Percentiles rank a stretch among this genome's conserved stretches.
These are phyloP conservation scores for Globisporangium okanoganense DNA, from an alignment of 352 stramenopile species.

Conservation along the genomic window DNA sequence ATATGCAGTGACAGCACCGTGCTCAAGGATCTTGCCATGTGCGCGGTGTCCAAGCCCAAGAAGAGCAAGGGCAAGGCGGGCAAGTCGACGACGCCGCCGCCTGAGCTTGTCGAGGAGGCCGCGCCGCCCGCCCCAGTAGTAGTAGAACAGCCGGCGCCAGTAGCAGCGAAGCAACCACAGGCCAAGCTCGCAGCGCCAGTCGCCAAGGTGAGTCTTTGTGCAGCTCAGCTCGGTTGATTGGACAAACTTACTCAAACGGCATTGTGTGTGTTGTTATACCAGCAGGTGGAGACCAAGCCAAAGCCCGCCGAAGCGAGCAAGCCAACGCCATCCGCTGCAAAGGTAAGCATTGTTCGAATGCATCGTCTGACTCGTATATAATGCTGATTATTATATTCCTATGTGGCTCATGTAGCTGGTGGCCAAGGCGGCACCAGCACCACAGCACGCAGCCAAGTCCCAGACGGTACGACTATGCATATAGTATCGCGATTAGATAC, in stretches of 20 bases:
- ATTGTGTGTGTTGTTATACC: neutral
- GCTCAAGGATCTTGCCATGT: constrained; percentile 76
- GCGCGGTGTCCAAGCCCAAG: constrained; percentile 52
- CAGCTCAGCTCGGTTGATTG: neutral
- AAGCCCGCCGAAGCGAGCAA: constrained; percentile 1
- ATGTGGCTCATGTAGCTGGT: neutral
- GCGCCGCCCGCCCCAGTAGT: constrained; percentile 15
- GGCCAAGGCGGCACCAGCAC: neutral
- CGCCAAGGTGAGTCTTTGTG: neutral
- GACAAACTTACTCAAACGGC: neutral
- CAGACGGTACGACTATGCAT: neutral
- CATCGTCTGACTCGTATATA: neutral
- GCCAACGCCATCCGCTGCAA: neutral
- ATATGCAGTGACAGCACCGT: constrained; percentile 44
- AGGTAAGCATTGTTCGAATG: neutral
- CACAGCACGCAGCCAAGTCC: neutral
- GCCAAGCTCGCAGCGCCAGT: constrained; percentile 7
- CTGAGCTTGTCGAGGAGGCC: constrained; percentile 17
- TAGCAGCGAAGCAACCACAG: constrained; percentile 11
- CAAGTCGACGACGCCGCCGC: constrained; percentile 4
- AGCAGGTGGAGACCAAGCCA: constrained; percentile 7
- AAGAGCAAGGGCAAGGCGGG: constrained; percentile 47
- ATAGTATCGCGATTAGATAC: neutral
- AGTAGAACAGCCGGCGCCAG: constrained; percentile 9
- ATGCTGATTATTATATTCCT: neutral